Percentiles rank a stretch among this genome's conserved stretches.
phyloP scores from a whole-genome alignment of 2,329 filamentous ascomycete genomes.

The Uncinocarpus reesii region DNA sequence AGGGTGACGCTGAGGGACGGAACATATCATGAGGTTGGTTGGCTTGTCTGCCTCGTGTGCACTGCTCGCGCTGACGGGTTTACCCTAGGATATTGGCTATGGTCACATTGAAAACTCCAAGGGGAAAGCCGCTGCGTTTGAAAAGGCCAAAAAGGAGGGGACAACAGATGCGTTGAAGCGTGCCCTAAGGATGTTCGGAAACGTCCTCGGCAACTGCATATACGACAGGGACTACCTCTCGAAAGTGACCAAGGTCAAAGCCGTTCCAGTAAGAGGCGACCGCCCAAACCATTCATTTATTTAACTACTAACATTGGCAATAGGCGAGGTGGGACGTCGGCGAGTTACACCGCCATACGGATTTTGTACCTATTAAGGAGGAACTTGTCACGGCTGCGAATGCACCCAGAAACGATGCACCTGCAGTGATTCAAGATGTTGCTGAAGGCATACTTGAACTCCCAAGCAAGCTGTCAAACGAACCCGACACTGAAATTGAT shows the following conservation, averaged over 20 bases:
- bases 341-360: slow-evolving; percentile 71
- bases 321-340: slow-evolving; percentile 62
- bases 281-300: neutral
- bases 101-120: slow-evolving; percentile 94
- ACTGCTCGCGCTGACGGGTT: neutral
- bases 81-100: slow-evolving; percentile 69
- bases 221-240: slow-evolving; percentile 92
- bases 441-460: slow-evolving; percentile 24
- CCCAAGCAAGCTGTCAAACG: slow-evolving; percentile 22
- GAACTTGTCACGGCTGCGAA: slow-evolving; percentile 29
- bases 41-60: neutral
- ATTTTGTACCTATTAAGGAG: slow-evolving; percentile 55
- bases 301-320: slow-evolving; percentile 16
- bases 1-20: slow-evolving; percentile 84
- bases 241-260: slow-evolving; percentile 84
- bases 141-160: slow-evolving; percentile 97
- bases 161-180: slow-evolving; percentile 91
- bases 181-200: slow-evolving; percentile 82
- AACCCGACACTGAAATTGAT: slow-evolving; percentile 32
- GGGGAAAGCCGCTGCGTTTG: slow-evolving; percentile 88
- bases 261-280: slow-evolving; percentile 44
- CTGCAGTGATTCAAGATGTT: slow-evolving; percentile 25
- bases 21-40: slow-evolving; percentile 70
- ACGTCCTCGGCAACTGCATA: slow-evolving; percentile 94
- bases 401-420: slow-evolving; percentile 12